phyloP scores from a whole-genome alignment of 305 asterid species.

The Andrographis paniculata region DNA sequence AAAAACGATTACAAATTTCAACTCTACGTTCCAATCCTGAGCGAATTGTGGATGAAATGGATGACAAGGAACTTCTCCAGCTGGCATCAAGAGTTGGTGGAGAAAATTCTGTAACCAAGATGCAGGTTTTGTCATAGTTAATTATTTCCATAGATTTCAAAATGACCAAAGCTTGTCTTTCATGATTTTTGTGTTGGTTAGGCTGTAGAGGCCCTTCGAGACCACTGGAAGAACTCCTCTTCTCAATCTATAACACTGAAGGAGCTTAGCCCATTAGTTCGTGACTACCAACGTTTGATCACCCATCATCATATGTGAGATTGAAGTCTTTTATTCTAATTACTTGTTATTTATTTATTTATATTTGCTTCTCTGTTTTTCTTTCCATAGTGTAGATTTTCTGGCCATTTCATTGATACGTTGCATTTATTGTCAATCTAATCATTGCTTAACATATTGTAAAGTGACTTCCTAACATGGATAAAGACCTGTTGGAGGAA shows the following conservation, averaged over 20 bases:
- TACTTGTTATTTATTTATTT: constrained; percentile 1
- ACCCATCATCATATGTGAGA: constrained; percentile 63
- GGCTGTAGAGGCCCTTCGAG: constrained; percentile 74
- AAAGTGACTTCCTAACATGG: no score
- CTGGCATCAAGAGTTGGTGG: constrained; percentile 49
- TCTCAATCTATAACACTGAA: constrained; percentile 59
- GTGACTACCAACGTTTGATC: constrained; percentile 67
- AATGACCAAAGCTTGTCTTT: constrained; percentile 7
- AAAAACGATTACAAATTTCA: constrained; percentile 49
- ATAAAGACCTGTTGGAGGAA: no score
- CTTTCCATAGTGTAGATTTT: not conserved
- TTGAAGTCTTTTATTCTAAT: constrained; percentile 13
- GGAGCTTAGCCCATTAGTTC: constrained; percentile 80
- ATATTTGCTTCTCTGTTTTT: not conserved
- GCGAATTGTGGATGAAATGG: constrained; percentile 47
- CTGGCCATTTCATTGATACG: no score
- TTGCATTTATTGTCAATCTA: no score
- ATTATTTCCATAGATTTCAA: constrained; percentile 10
- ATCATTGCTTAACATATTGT: no score
- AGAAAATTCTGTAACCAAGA: constrained; percentile 30
- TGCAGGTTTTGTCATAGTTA: constrained; percentile 40
- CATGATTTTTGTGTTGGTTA: constrained; percentile 22
- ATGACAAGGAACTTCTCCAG: constrained; percentile 63
- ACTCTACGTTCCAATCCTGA: constrained; percentile 32
- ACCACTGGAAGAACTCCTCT: constrained; percentile 61